These are phyloP conservation scores for Iris macrosiphon DNA, from an alignment of 106 monocot species.

Conservation along the genomic window DNA sequence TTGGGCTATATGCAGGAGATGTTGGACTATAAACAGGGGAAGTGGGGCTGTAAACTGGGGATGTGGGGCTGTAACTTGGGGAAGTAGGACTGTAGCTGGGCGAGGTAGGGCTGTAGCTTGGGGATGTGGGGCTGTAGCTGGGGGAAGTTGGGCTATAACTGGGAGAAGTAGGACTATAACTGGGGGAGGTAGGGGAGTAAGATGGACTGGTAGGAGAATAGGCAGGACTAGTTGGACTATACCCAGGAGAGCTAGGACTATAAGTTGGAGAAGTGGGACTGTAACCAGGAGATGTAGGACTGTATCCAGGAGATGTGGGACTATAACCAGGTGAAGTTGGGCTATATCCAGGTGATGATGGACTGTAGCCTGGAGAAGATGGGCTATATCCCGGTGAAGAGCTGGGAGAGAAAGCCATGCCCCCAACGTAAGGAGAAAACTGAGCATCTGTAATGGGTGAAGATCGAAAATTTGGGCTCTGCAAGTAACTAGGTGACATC, in stretches of 20 bases:
- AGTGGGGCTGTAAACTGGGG: slow-evolving; percentile 88
- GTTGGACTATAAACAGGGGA: slow-evolving; percentile 89
- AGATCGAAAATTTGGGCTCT: slow-evolving; percentile 79
- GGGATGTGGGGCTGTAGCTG: slow-evolving; percentile 78
- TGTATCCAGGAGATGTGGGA: slow-evolving; percentile 87
- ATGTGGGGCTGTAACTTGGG: slow-evolving; percentile 84
- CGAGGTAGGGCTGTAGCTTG: slow-evolving; percentile 77
- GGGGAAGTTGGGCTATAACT: slow-evolving; percentile 88
- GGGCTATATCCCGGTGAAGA: slow-evolving; percentile 93
- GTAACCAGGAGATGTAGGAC: slow-evolving; percentile 89
- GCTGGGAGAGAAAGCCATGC: slow-evolving; percentile 89
- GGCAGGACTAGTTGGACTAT: slow-evolving; percentile 92
- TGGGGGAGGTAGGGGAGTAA: slow-evolving; percentile 79
- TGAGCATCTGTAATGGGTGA: slow-evolving; percentile 96
- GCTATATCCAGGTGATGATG: slow-evolving; percentile 88
- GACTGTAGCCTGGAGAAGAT: slow-evolving; percentile 89
- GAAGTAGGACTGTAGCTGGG: slow-evolving; percentile 92
- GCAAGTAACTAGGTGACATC: slow-evolving; percentile 93
- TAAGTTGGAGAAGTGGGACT: slow-evolving; percentile 91
- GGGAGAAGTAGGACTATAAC: slow-evolving; percentile 75
- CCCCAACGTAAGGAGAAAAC: slow-evolving; percentile 95
- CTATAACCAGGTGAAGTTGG: slow-evolving; percentile 92
- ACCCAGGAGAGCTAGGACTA: slow-evolving; percentile 89
- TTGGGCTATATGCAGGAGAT: slow-evolving; percentile 71
- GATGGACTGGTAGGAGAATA: slow-evolving; percentile 96